A percentile compares a stretch with the other conserved stretches of the same genome.
phyloP scores from a whole-genome alignment of 1,284 basidiomycete species.

The Meripilus lineatus region DNA sequence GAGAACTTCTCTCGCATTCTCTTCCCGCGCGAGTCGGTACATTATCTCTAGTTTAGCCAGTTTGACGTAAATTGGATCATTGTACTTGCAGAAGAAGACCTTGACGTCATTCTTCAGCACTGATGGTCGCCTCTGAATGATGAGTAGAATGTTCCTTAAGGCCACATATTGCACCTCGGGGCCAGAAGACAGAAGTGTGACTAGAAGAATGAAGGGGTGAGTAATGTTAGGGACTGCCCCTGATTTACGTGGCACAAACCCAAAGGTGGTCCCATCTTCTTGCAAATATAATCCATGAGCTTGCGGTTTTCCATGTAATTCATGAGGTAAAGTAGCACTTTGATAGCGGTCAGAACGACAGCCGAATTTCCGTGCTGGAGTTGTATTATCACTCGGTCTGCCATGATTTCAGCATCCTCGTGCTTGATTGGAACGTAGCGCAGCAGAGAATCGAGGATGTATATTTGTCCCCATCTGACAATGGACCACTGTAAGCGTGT shows the following conservation, averaged over 20 bases:
- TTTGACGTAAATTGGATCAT: slow-evolving; percentile 99
- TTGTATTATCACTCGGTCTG: slow-evolving; percentile 89
- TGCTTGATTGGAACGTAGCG: slow-evolving; percentile 89
- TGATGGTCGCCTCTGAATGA: slow-evolving; percentile 90
- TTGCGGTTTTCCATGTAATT: slow-evolving; percentile 95
- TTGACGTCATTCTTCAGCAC: slow-evolving; percentile 97
- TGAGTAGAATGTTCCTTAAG: slow-evolving; percentile 92
- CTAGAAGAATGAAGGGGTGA: slow-evolving; percentile 26
- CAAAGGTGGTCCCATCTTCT: slow-evolving; percentile 95
- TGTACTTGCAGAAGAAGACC: slow-evolving; percentile 99
- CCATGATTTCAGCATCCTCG: slow-evolving; percentile 89
- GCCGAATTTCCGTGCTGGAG: slow-evolving; percentile 94
- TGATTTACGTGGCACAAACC: slow-evolving; percentile 45
- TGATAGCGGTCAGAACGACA: slow-evolving; percentile 91
- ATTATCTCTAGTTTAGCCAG: slow-evolving; percentile 98
- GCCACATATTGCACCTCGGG: slow-evolving; percentile 99
- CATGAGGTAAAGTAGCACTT: slow-evolving; percentile 95
- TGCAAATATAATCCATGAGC: slow-evolving; percentile 86
- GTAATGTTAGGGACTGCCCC: not conserved
- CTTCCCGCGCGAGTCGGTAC: slow-evolving; percentile 89
- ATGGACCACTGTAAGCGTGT: not conserved
- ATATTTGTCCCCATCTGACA: slow-evolving; percentile 95
- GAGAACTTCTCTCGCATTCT: slow-evolving; percentile 89
- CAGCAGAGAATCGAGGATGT: slow-evolving; percentile 92
- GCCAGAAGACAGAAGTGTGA: slow-evolving; percentile 91